phyloP scores from a whole-genome alignment of 805 yeast species.

The Clavispora asparagi region DNA sequence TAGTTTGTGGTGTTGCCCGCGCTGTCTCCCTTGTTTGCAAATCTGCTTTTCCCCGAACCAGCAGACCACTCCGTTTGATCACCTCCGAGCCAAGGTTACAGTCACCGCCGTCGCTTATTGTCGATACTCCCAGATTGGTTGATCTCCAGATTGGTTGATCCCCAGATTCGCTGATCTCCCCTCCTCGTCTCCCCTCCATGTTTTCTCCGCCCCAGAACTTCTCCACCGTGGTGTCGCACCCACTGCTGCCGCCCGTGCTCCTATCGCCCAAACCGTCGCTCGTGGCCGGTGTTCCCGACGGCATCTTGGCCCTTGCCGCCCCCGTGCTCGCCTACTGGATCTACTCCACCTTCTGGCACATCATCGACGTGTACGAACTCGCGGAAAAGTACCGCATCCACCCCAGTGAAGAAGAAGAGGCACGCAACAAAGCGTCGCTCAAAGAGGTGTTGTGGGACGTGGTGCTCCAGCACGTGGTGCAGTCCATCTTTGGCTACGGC shows the following conservation, averaged over 20 bases:
- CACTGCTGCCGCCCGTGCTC: constrained; percentile 10
- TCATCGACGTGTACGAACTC: constrained; percentile 66
- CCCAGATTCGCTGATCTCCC: too few relatives aligned
- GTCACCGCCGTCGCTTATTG: too few relatives aligned
- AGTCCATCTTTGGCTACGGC: constrained; percentile 61
- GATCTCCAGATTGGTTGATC: too few relatives aligned
- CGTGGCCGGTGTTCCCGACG: constrained; percentile 64
- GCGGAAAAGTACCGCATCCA: constrained; percentile 87
- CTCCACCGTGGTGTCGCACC: constrained; percentile 10
- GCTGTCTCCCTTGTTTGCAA: too few relatives aligned
- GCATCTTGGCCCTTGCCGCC: constrained; percentile 59
- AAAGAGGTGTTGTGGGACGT: constrained; percentile 77
- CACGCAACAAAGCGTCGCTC: constrained; percentile 70
- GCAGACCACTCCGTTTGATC: too few relatives aligned
- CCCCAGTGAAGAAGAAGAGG: constrained; percentile 77
- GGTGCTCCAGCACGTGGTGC: constrained; percentile 76
- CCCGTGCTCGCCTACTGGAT: constrained; percentile 87
- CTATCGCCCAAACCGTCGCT: constrained; percentile 35
- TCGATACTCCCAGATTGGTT: too few relatives aligned
- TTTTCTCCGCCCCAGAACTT: constrained; percentile 17
- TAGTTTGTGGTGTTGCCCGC: too few relatives aligned
- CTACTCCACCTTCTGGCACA: constrained; percentile 66
- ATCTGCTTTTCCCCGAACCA: too few relatives aligned
- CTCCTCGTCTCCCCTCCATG: not conserved
- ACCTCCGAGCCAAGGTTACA: too few relatives aligned